Conservation (phyloP, 768 basidiomycete genomes). For the Suillus plorans region DNA sequence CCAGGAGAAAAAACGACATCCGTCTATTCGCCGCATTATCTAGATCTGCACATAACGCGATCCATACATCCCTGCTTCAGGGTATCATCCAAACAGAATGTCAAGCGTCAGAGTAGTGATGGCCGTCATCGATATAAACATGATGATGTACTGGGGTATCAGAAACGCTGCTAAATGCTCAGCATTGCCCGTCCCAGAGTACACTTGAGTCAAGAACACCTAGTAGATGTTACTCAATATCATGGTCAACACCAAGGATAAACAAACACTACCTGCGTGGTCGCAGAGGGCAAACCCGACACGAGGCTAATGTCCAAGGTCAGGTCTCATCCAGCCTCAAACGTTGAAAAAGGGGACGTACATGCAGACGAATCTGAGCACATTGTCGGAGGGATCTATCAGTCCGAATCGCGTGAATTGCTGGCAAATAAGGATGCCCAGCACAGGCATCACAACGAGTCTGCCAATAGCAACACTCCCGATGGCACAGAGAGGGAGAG, state of each 20-base stretch:
- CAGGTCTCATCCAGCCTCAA: neutral
- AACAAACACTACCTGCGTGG: conserved; percentile 46
- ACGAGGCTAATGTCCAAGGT: conserved; percentile 42
- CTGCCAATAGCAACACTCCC: conserved; percentile 50
- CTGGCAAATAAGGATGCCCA: conserved; percentile 59
- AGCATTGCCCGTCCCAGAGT: conserved; percentile 63
- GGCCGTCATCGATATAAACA: conserved; percentile 38
- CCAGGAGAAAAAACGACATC: neutral
- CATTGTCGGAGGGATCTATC: conserved; percentile 51
- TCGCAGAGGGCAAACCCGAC: conserved; percentile 61
- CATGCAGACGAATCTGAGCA: conserved; percentile 70
- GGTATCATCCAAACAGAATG: conserved; percentile 31
- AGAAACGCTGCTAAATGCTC: conserved; percentile 63
- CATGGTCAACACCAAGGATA: neutral
- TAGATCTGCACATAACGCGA: neutral
- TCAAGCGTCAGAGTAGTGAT: conserved; percentile 37
- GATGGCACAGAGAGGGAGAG: conserved; percentile 54
- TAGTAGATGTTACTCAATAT: conserved; percentile 20
- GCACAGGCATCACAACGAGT: conserved; percentile 55
- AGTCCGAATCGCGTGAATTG: conserved; percentile 48
- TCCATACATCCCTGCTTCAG: neutral
- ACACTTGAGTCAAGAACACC: conserved; percentile 65
- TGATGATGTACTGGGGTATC: conserved; percentile 53
- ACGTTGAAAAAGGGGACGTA: conserved; percentile 32
- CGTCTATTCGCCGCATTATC: neutral